Base-by-base conservation (phyloP, 2,329 filamentous ascomycete genomes). In the Grosmannia serpens region DNA sequence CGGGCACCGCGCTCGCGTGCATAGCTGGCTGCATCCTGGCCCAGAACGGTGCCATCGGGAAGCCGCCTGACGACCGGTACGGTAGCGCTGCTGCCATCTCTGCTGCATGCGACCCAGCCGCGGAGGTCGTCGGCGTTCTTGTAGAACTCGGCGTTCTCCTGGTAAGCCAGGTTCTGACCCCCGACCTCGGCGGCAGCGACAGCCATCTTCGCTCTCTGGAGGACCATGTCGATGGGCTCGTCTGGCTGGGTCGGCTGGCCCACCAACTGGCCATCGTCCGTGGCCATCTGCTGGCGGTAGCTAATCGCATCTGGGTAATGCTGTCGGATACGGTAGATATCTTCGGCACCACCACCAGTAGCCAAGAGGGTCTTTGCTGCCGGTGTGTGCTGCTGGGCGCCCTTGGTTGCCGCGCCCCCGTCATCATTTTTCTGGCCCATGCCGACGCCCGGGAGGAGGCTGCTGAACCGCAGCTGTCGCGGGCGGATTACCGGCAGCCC, bases 1-100 rank as follows among this genome's bases (percentile, higher is more conserved):
- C 72, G 70, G 57, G 69, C 70, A 1, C 76, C 77, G 13, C 74
- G 74, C 56, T 74, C 70, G 3, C 55, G 57, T 2, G 71, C 69
- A 62, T 70, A 74, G 22, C 62, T 56, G 3, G 29, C 20, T 11
- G 57, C 49, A 33, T 58, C 46, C 27, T 56, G 11, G 3, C 20
- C 46, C 33, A 68, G 62, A 1, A 60, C 59, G 24, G 64, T 61
- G 57, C 66, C 62, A 20, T 62, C 57, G 44, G 67, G 65, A 49
- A 60, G 15, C 9, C n/a, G 33, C 53, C 9, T 44, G 26, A 22
- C 15, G 9, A 27, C 29, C 5, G 6, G n/a, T 7, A 29, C 51
- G 11, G 20, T n/a, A 44, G 41, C 41, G 20, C 41, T 44, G 41
- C 41, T 46, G 24, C 59, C 61, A n/a, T 50, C 55, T 11, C 22